These are phyloP conservation scores for Sporothrix dimorphospora DNA, from an alignment of 2,329 filamentous ascomycete genomes.

Conservation along the genomic window DNA sequence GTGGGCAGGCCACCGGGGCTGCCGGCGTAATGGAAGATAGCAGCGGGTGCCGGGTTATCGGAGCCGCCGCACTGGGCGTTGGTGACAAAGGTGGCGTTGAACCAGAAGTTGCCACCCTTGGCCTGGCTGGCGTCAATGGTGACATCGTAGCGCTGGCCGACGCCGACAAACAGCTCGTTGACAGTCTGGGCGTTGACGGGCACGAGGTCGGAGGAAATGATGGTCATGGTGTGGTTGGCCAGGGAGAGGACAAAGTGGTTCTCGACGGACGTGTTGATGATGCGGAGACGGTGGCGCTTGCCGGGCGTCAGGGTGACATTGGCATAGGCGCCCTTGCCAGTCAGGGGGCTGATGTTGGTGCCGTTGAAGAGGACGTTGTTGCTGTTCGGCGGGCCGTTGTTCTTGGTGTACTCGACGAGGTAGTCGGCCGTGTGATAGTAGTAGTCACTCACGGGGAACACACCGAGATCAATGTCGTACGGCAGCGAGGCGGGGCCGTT, in stretches of 20 bases:
- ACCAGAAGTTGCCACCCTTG: conserved; percentile 40
- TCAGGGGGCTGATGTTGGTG: conserved; percentile 41
- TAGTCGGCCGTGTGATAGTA: conserved; percentile 50
- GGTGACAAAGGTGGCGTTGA: conserved; percentile 37
- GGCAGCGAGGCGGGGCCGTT: conserved; percentile 44
- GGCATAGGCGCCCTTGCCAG: conserved; percentile 40
- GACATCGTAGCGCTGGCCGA: conserved; percentile 52
- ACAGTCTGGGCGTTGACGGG: conserved; percentile 55
- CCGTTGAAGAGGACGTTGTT: conserved; percentile 54
- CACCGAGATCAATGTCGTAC: conserved; percentile 58
- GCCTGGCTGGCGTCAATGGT: conserved; percentile 48
- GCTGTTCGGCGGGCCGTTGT: conserved; percentile 37
- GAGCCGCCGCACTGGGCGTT: conserved; percentile 34
- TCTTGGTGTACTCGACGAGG: conserved; percentile 41
- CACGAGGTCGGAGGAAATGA: conserved; percentile 58
- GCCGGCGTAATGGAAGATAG: conserved; percentile 46
- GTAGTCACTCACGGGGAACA: conserved; percentile 58
- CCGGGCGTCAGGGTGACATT: conserved; percentile 46
- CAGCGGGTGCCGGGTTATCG: conserved; percentile 40
- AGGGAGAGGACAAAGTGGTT: conserved; percentile 55
- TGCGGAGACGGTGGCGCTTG: conserved; percentile 53
- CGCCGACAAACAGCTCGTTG: conserved; percentile 53
- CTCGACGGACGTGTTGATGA: conserved; percentile 56
- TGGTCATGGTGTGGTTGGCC: conserved; percentile 52
- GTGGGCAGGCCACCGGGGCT: conserved; percentile 40